A percentile compares a stretch with the other conserved stretches of the same genome.
phyloP scores from a whole-genome alignment of 129 eudicot species.

The Glebionis coronaria region DNA sequence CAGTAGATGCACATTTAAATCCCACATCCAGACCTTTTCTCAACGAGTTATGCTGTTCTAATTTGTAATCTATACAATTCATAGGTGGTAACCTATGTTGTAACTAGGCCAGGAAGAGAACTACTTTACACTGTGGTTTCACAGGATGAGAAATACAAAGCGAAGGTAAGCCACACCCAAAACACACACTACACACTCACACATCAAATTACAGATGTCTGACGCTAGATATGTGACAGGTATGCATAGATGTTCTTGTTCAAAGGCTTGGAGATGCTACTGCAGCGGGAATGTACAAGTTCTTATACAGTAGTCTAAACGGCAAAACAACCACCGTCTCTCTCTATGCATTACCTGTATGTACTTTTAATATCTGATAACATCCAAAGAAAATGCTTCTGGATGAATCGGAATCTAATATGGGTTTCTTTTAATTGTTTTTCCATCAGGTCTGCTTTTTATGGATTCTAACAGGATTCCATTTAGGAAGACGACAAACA shows the following conservation, averaged over 20 bases:
- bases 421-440: constrained; percentile 7
- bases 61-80: not conserved
- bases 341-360: constrained; percentile 77
- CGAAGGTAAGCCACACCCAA: constrained; percentile 49
- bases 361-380: constrained; percentile 2
- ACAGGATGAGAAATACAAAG: constrained; percentile 93
- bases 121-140: constrained; percentile 83
- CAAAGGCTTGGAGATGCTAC: constrained; percentile 96
- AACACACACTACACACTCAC: not conserved
- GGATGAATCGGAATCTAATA: constrained; percentile 3
- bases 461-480: constrained; percentile 72
- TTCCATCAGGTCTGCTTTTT: constrained; percentile 61
- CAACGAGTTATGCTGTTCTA: too few relatives aligned
- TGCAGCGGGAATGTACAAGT: constrained; percentile 88
- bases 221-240: constrained; percentile 34
- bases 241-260: constrained; percentile 89
- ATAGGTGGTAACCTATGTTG: constrained; percentile 80
- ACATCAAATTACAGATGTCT: constrained; percentile 1
- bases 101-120: constrained; percentile 86
- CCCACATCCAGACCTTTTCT: too few relatives aligned
- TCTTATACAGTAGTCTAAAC: constrained; percentile 48
- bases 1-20: too few relatives aligned
- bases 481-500: constrained; percentile 64
- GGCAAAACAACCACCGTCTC: constrained; percentile 59
- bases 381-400: not conserved